A percentile compares a stretch with the other conserved stretches of the same genome.
Conservation (phyloP, 192 early-diverging fungal genomes). For the Entophlyctis luteolus region DNA sequence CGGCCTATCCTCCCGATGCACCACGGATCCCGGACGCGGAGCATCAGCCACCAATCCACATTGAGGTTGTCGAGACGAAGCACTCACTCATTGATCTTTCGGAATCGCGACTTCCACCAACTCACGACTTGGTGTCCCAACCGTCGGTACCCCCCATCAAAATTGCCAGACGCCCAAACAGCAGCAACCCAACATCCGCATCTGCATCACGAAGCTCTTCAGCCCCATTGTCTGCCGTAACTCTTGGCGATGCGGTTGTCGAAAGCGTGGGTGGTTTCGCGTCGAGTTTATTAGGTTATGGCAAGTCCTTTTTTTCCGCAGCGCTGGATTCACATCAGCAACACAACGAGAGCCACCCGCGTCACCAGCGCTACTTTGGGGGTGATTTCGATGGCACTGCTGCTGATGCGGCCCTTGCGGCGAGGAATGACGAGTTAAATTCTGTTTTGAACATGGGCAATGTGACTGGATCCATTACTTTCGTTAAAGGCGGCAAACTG, state of each 20-base stretch:
- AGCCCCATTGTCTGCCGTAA: background rate
- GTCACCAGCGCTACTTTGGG: background rate
- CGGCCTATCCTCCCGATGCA: background rate
- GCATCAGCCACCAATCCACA: constrained; percentile 7
- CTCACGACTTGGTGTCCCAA: background rate
- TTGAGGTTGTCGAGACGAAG: constrained; percentile 9
- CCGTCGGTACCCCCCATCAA: background rate
- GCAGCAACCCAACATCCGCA: background rate
- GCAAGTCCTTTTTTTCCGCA: constrained; percentile 1
- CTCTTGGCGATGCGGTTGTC: too few species aligned
- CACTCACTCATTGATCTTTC: constrained; percentile 19
- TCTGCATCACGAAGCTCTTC: background rate
- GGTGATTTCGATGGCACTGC: background rate
- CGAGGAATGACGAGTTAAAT: constrained; percentile 2
- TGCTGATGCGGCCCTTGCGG: background rate
- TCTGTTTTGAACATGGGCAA: constrained; percentile 1
- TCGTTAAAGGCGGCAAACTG: background rate
- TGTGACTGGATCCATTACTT: background rate
- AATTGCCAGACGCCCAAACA: background rate
- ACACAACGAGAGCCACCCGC: background rate
- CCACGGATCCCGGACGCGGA: background rate
- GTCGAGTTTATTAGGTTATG: constrained; percentile 6
- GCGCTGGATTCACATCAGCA: background rate
- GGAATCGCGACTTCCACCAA: background rate
- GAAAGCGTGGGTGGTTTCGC: too few species aligned